These are phyloP conservation scores for Thielaviopsis euricoi DNA, from an alignment of 2,329 filamentous ascomycete species.

Conservation along the genomic window DNA sequence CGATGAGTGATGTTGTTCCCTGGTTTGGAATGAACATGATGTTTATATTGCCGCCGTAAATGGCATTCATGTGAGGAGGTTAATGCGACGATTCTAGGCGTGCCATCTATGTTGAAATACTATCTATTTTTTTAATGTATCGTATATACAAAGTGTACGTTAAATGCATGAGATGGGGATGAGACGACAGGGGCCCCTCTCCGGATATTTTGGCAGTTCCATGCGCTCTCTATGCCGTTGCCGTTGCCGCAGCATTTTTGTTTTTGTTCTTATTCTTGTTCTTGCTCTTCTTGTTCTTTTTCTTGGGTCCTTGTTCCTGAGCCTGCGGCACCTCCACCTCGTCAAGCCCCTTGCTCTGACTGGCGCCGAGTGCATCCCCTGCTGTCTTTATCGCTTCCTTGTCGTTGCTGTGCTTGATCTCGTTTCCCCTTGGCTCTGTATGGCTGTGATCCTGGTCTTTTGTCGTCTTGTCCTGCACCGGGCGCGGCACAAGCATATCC, in stretches of 20 bases:
- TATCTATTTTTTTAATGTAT: no score
- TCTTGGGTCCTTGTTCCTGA: not conserved
- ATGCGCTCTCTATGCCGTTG: not conserved
- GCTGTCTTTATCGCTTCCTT: not conserved
- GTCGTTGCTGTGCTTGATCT: not conserved
- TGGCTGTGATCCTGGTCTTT: no score
- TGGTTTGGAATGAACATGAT: no score
- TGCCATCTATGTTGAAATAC: no score
- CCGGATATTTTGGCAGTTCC: not conserved
- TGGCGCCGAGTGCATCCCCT: not conserved
- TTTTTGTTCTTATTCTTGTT: constrained; percentile 6
- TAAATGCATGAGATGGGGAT: not conserved
- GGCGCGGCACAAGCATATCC: not conserved
- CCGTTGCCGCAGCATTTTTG: not conserved
- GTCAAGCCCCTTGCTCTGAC: not conserved
- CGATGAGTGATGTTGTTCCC: constrained; percentile 6
- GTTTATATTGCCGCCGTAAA: not conserved
- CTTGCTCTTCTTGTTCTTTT: not conserved
- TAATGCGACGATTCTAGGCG: no score
- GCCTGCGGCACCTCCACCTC: not conserved
- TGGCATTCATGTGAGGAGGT: no score
- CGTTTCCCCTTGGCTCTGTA: not conserved
- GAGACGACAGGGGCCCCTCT: not conserved
- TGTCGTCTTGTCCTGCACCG: not conserved
- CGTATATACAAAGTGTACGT: no score